Base-by-base conservation (phyloP, 345 rosid genomes). In the Salix exigua region DNA sequence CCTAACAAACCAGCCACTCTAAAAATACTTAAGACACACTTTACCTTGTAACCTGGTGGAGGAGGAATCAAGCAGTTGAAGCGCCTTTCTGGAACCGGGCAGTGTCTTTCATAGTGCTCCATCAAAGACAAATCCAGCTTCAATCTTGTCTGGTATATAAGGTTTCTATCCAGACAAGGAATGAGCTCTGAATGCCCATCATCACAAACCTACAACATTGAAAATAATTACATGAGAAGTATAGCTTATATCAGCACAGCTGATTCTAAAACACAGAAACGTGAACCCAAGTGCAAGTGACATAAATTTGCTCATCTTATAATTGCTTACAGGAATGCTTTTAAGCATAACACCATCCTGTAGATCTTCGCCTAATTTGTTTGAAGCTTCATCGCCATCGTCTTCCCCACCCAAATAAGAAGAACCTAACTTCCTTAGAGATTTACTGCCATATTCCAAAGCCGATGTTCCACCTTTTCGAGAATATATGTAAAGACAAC, bases 31-130 rank as follows among this genome's bases (percentile, higher is more conserved):
- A 0, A 0, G 46, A 11, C 0, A 42, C 0, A 42, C 46, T 42
- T 23, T 73, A 96, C 99, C 96, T 87, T 93, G 88, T 96, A 96
- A 66, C 95, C 96, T 73, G 31, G 58, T 0, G 99, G 99, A 2
- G 98, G 98, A 5, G 98, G 99, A 72, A 96, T 84, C 77, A 93
- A 82, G 81, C 98, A 96, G 83, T 96, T 96, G 83, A 80, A 92
- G 25, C 98, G 96, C 1, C 99, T 91, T 68, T 91, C 90, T 0
- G 87, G 83, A 17, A 96, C 95, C 25, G 99, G 99, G 64, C 99
- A 96, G 51, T 92, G 99, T 66, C 91, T 87, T 75, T 96, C 99
- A 68, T 96, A 92, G 80, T 96, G 99, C 85, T 93, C 99, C 99
- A 96, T 96, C 63, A 96, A 80, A 16, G 93, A 40, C 81, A 93